A percentile compares a stretch with the other conserved stretches of the same genome.
phyloP scores from a whole-genome alignment of 2,329 filamentous ascomycete species.

The Cladorrhinum sp. region DNA sequence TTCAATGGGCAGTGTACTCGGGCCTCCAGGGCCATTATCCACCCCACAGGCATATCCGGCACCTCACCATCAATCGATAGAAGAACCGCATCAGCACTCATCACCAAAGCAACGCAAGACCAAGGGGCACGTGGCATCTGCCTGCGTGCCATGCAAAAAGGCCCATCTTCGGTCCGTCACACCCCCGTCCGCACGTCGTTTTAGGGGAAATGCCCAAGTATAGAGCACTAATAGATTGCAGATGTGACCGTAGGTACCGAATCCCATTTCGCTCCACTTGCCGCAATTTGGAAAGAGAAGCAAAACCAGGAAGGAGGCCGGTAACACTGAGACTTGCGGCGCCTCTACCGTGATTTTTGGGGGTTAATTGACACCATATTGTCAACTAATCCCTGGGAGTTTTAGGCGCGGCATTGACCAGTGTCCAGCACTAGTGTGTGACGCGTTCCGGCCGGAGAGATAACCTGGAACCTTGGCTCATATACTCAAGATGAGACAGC shows the following conservation, averaged over 20 bases:
- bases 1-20: conserved; percentile 10
- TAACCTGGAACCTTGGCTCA: conserved; percentile 20
- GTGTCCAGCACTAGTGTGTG: conserved; percentile 28
- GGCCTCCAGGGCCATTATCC: conserved; percentile 34
- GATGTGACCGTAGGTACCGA: conserved; percentile 61
- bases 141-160: conserved; percentile 81
- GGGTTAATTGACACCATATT: conserved; percentile 30
- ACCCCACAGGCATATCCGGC: conserved; percentile 34
- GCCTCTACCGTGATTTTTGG: conserved; percentile 24
- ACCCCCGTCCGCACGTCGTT: conserved; percentile 2
- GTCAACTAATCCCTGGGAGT: conserved; percentile 27
- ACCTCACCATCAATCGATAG: conserved; percentile 27
- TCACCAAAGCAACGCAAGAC: conserved; percentile 64
- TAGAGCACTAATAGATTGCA: conserved; percentile 38
- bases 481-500: conserved; percentile 27
- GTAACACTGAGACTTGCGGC: conserved; percentile 22
- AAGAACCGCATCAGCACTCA: conserved; percentile 47
- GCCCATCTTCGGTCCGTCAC: conserved; percentile 65
- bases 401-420: conserved; percentile 30
- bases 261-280: conserved; percentile 18
- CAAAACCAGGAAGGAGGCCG: conserved; percentile 24
- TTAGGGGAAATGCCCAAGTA: conserved; percentile 5
- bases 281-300: conserved; percentile 21
- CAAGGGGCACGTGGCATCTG: conserved; percentile 79
- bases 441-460: conserved; percentile 25